These are phyloP conservation scores for Entophlyctis luteolus DNA, from an alignment of 192 early-diverging fungal species.

Conservation along the genomic window DNA sequence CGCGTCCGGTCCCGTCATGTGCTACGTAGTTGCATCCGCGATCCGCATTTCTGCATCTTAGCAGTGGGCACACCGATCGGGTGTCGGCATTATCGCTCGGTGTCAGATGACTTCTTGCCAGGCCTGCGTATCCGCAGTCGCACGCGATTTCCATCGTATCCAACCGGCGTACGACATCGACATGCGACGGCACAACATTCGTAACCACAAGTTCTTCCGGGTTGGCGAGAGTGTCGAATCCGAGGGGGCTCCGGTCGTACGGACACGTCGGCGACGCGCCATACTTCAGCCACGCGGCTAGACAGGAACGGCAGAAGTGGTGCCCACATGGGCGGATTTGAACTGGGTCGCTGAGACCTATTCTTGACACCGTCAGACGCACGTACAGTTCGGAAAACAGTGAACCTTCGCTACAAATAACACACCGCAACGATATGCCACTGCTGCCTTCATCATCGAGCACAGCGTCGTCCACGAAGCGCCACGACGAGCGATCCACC, in stretches of 20 bases:
- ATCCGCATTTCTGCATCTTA: not conserved
- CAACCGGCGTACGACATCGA: not conserved
- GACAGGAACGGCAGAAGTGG: conserved; percentile 11
- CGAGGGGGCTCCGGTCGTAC: not conserved
- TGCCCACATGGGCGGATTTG: not conserved
- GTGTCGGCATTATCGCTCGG: not conserved
- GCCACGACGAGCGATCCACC: not conserved
- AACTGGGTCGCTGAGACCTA: conserved; percentile 4
- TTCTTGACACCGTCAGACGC: too few species aligned
- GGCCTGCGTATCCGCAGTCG: conserved; percentile 14
- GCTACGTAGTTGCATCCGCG: not conserved
- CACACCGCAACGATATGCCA: too few species aligned
- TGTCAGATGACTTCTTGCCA: not conserved
- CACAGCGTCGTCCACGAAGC: not conserved
- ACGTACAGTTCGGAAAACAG: not conserved
- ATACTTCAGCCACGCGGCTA: not conserved
- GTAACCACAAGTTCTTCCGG: not conserved
- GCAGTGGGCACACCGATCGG: not conserved
- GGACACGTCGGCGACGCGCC: conserved; percentile 2
- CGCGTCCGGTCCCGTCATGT: not conserved
- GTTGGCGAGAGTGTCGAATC: not conserved
- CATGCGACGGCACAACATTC: not conserved
- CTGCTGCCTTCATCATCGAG: not conserved
- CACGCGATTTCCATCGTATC: not conserved
- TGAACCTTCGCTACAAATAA: not conserved